Evolutionary conservation across 176 grass and related monocot species (phyloP), one percentile per base, ranked within the genome.

Genomic region (Musa itinerans): DNA sequence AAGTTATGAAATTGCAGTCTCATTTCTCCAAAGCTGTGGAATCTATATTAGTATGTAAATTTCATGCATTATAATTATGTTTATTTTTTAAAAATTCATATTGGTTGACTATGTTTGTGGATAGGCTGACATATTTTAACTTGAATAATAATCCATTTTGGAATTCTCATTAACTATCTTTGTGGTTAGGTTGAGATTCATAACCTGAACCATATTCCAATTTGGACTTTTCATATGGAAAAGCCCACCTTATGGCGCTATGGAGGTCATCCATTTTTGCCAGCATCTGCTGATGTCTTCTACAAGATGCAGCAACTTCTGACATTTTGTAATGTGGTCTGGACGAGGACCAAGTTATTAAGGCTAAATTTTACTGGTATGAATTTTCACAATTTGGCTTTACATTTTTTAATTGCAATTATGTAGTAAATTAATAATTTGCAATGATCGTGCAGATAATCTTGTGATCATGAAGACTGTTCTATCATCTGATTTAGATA

Each of bases 231-330:
- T 73, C 79, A 83, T 25, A 71, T 79, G 55, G 80, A 61, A 76
- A 80, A 91, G 66, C 89, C 87, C 74, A 89, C 82, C 71, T 83
- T 97, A 65, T 97, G 93, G 93, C 26, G 59, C 20, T 81, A 83
- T 76, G 93, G 90, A 48, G 93, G 93, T 25, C 93, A 93, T 90
- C 93, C 90, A 55, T 58, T 89, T 75, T 49, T 97, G 53, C 88
- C 93, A 79, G 71, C 85, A 63, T 90, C 83, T 85, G 78, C 78
- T 61, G 74, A 21, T 73, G 64, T 93, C 48, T 97, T 85, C 29
- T 74, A 82, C 17, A 85, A 90, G 79, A 49, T 93, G 43, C 93
- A 85, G 71, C 76, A 87, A 72, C 81, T 97, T 63, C 77, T 89
- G 71, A 69, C 76, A 13, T 97, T 93, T 77, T 78, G 78, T 81